Conservation (phyloP, 2,329 filamentous ascomycete species). For the Monilinia laxa region DNA sequence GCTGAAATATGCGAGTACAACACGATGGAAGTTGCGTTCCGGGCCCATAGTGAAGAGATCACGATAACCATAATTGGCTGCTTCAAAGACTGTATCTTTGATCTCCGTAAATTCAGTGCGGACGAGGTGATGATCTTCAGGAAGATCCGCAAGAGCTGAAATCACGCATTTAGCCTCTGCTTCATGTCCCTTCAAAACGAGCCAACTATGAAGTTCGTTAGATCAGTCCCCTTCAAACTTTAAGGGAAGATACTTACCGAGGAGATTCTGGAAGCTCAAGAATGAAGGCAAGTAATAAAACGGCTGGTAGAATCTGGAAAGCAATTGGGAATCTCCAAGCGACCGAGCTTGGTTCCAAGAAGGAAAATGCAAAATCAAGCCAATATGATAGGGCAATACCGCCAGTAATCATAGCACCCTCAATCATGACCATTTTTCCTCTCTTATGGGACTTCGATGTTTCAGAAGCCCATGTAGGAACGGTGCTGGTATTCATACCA, state of each 20-base stretch:
- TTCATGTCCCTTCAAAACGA: conserved; percentile 39
- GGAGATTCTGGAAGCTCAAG: conserved; percentile 42
- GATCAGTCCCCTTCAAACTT: not conserved
- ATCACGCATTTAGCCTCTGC: conserved; percentile 42
- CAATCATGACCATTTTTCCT: conserved; percentile 25
- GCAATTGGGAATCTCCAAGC: conserved; percentile 26
- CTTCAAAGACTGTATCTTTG: conserved; percentile 12
- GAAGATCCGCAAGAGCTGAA: conserved; percentile 24
- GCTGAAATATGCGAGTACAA: conserved; percentile 69
- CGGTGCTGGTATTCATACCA: conserved; percentile 54
- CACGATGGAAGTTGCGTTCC: conserved; percentile 57
- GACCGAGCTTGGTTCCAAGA: conserved; percentile 2
- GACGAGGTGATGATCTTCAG: conserved; percentile 54
- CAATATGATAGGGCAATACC: conserved; percentile 25
- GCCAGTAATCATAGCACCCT: conserved; percentile 23
- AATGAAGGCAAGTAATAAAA: conserved; percentile 21
- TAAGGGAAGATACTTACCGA: conserved; percentile 12
- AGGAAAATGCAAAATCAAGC: conserved; percentile 23
- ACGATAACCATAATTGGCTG: not conserved
- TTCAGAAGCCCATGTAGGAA: conserved; percentile 34
- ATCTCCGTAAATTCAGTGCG: conserved; percentile 52
- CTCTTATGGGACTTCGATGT: conserved; percentile 24
- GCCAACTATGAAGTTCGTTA: conserved; percentile 35
- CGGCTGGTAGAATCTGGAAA: conserved; percentile 23
- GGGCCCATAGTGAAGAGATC: conserved; percentile 23